phyloP scores from a whole-genome alignment of 176 grass and related monocot species.

The Tuctoria greenei region DNA sequence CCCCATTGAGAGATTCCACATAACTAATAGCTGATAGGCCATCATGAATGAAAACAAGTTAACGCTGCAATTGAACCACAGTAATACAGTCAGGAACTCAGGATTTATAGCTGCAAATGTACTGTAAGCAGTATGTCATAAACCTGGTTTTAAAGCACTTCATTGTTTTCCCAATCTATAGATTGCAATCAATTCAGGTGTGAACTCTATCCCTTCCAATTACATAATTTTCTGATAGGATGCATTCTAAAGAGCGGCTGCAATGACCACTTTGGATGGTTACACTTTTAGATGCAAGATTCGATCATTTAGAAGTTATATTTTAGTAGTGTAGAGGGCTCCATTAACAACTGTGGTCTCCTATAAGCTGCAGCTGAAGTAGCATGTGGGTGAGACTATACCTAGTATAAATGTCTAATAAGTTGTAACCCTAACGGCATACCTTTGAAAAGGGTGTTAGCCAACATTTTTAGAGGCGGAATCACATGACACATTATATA shows the following conservation, averaged over 20 bases:
- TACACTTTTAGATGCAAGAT: neutral
- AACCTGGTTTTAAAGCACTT: neutral
- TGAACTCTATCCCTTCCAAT: neutral
- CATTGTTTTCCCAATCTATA: neutral
- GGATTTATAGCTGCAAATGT: constrained; percentile 11
- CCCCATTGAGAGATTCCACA: neutral
- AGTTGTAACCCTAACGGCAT: neutral
- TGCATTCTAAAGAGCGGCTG: neutral
- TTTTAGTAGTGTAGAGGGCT: neutral
- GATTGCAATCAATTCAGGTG: neutral
- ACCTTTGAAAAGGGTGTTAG: neutral
- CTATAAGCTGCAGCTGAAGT: neutral
- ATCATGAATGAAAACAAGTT: neutral
- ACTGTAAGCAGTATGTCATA: neutral
- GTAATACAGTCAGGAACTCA: neutral
- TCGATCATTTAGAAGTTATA: neutral
- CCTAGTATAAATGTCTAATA: neutral
- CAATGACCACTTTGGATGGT: neutral
- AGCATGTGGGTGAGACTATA: constrained; percentile 1
- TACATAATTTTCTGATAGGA: constrained; percentile 5
- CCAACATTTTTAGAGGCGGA: neutral
- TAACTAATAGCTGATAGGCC: neutral
- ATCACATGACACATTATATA: neutral
- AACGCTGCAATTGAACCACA: neutral
- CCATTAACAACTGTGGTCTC: neutral